A percentile compares a stretch with the other conserved stretches of the same genome.
Conservation (phyloP, 164 flowering plant genomes). For the Tetracentron sinense region DNA sequence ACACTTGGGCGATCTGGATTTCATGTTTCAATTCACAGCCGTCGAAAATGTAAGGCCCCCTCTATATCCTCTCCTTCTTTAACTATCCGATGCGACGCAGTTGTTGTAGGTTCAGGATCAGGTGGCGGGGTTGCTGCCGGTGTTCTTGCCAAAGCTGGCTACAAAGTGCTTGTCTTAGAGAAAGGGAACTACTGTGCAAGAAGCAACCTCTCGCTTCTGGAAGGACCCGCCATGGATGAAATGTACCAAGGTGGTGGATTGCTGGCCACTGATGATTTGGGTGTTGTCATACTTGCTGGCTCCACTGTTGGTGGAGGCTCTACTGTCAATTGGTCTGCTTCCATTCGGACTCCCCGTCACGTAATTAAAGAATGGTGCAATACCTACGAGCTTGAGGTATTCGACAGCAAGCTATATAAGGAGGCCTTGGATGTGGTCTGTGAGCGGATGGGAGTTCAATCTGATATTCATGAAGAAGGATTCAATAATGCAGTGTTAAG, state of each 20-base stretch:
- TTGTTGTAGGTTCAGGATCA: conserved; percentile 78
- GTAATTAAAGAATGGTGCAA: conserved; percentile 59
- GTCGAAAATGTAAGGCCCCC: neutral
- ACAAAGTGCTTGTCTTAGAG: conserved; percentile 77
- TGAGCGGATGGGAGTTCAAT: conserved; percentile 69
- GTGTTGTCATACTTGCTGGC: conserved; percentile 56
- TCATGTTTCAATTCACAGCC: conserved; percentile 17
- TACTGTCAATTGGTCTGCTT: conserved; percentile 80
- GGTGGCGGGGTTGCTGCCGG: conserved; percentile 87
- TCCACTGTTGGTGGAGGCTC: conserved; percentile 91
- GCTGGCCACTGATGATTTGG: conserved; percentile 41
- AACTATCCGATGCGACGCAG: conserved; percentile 61
- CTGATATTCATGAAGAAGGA: conserved; percentile 45
- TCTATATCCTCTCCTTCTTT: conserved; percentile 19
- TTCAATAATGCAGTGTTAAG: conserved; percentile 56
- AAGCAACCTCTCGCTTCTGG: conserved; percentile 59
- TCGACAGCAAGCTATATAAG: conserved; percentile 47
- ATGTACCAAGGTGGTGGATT: conserved; percentile 63
- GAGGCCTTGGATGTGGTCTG: conserved; percentile 70
- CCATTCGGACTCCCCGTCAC: conserved; percentile 59
- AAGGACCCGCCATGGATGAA: conserved; percentile 60
- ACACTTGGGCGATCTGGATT: conserved; percentile 41
- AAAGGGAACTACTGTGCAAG: conserved; percentile 69
- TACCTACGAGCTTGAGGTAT: conserved; percentile 41
- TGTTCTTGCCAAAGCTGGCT: conserved; percentile 66